Percentiles rank a stretch among this genome's conserved stretches.
These are phyloP conservation scores for Pyrus hybrid DNA, from an alignment of 331 rosid species.

Conservation along the genomic window DNA sequence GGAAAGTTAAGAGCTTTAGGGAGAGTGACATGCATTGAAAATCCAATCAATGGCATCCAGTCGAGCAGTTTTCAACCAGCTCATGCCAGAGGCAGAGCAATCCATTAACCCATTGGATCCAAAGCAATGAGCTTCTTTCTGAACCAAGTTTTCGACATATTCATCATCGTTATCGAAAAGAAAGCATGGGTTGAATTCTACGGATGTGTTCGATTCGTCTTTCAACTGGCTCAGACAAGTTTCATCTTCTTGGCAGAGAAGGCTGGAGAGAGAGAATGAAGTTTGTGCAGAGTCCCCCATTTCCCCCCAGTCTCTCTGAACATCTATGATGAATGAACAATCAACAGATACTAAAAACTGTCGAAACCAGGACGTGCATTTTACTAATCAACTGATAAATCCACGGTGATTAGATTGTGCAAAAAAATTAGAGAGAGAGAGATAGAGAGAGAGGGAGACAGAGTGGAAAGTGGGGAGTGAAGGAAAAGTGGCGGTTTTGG, in stretches of 20 bases:
- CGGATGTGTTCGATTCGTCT: conserved; percentile 1
- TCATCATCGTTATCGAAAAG: conserved; percentile 44
- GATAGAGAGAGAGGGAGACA: neutral
- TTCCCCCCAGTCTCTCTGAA: conserved; percentile 2
- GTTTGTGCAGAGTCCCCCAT: conserved; percentile 40
- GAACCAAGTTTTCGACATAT: conserved; percentile 44
- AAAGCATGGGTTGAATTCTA: conserved; percentile 18
- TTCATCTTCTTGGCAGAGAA: conserved; percentile 51
- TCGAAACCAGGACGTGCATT: too few relatives aligned
- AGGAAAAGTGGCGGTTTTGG: conserved; percentile 44
- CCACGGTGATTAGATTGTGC: conserved; percentile 16
- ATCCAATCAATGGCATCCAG: conserved; percentile 63
- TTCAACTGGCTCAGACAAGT: conserved; percentile 18
- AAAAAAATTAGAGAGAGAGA: neutral
- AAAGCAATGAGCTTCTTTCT: conserved; percentile 34
- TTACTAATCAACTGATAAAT: conserved; percentile 18
- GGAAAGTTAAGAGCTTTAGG: neutral
- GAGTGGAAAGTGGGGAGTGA: conserved; percentile 6
- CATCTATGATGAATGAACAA: conserved; percentile 10
- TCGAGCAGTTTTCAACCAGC: conserved; percentile 50
- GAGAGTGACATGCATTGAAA: conserved; percentile 57
- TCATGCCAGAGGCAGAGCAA: conserved; percentile 10
- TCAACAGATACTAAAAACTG: conserved; percentile 2
- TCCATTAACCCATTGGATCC: conserved; percentile 26
- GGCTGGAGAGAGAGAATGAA: conserved; percentile 39